Conservation (phyloP, 106 monocot species). For the Dendrobium officinale region DNA sequence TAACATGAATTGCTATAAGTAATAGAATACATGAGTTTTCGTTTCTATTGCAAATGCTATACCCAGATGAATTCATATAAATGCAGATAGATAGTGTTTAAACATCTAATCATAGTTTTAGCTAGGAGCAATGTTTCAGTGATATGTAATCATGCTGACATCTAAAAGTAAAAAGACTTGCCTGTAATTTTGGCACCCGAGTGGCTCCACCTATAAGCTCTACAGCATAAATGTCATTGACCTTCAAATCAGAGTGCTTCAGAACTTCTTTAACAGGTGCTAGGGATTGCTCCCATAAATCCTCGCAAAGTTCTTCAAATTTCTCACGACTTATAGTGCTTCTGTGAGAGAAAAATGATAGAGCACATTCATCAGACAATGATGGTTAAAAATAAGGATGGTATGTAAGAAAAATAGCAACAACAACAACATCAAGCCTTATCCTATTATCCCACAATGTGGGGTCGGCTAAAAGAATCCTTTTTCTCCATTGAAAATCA, state of each 20-base stretch:
- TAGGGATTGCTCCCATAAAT: conserved; percentile 75
- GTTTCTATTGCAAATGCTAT: background rate
- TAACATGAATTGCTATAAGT: background rate
- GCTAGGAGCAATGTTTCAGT: background rate
- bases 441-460: too few relatives aligned
- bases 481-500: too few relatives aligned
- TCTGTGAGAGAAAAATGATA: conserved; percentile 36
- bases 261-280: conserved; percentile 80
- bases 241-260: conserved; percentile 53
- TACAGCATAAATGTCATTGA: conserved; percentile 84
- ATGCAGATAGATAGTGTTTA: background rate
- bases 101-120: background rate
- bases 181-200: conserved; percentile 97
- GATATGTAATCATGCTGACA: background rate
- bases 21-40: background rate
- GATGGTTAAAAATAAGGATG: background rate
- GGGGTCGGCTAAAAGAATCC: too few relatives aligned
- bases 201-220: conserved; percentile 99
- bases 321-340: conserved; percentile 92
- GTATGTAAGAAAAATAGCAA: background rate
- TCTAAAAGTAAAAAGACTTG: conserved; percentile 3
- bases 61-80: background rate
- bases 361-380: background rate
- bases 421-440: too few relatives aligned
- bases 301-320: conserved; percentile 96